Evolutionary conservation across 768 basidiomycete genomes (phyloP).

Genomic region (Lepiota brunneoincarnata): DNA sequence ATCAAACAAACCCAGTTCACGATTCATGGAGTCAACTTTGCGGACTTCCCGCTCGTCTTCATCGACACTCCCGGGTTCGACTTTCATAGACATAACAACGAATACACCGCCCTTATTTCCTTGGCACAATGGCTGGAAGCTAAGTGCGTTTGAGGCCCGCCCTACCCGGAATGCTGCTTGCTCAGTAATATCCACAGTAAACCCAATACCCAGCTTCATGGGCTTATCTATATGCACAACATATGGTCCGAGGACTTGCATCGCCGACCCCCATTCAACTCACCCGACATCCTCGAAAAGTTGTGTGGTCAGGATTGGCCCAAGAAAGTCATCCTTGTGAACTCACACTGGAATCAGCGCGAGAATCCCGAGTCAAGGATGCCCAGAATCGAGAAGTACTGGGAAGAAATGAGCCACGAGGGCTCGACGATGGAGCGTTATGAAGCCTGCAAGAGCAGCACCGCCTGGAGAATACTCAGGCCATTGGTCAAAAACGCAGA

Average conservation of each 20-base stretch:
- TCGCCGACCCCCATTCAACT: background rate
- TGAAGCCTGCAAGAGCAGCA: background rate
- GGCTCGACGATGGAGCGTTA: background rate
- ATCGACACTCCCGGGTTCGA: slow-evolving; percentile 8
- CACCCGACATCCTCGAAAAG: background rate
- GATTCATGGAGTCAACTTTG: background rate
- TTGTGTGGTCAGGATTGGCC: background rate
- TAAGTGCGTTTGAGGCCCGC: background rate
- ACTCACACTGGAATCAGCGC: background rate
- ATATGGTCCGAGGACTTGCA: background rate
- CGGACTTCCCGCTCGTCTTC: slow-evolving; percentile 9
- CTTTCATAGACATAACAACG: background rate
- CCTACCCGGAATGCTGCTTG: background rate
- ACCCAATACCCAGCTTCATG: background rate
- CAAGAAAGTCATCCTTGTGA: slow-evolving; percentile 3
- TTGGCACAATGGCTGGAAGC: background rate
- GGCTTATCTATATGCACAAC: slow-evolving; percentile 5
- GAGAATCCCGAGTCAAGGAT: background rate
- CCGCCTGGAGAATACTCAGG: background rate
- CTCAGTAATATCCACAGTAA: background rate
- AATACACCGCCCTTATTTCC: background rate
- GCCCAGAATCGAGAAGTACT: background rate
- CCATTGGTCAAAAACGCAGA: slow-evolving; percentile 1
- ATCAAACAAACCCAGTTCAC: slow-evolving; percentile 2
- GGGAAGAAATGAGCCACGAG: background rate